These are phyloP conservation scores for Penicillium verrucosum DNA, from an alignment of 2,329 filamentous ascomycete species.

Conservation along the genomic window DNA sequence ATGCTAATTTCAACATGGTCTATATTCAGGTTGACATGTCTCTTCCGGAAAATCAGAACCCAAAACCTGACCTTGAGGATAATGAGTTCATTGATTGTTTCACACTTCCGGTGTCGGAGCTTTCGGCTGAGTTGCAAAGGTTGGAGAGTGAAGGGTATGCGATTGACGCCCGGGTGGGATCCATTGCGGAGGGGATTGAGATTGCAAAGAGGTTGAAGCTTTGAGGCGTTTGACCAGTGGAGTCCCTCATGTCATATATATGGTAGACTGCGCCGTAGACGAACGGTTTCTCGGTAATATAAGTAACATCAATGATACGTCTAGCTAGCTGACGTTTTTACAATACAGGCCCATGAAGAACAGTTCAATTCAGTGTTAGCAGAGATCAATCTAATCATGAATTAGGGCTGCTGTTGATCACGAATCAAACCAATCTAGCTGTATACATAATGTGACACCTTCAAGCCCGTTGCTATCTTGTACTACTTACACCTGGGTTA, in stretches of 20 bases:
- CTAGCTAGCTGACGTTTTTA: background rate
- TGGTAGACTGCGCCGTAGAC: background rate
- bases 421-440: background rate
- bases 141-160: slow-evolving; percentile 69
- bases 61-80: slow-evolving; percentile 67
- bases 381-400: background rate
- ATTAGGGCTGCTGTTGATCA: background rate
- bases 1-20: slow-evolving; percentile 53
- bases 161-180: slow-evolving; percentile 74
- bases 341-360: too few species aligned
- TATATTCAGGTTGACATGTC: slow-evolving; percentile 70
- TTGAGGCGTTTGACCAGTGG: background rate
- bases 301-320: background rate
- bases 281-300: background rate
- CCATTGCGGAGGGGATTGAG: slow-evolving; percentile 73
- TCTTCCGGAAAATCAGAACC: slow-evolving; percentile 64
- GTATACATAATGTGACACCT: background rate
- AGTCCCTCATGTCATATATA: background rate
- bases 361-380: background rate
- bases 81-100: slow-evolving; percentile 81
- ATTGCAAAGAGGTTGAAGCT: slow-evolving; percentile 55
- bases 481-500: background rate
- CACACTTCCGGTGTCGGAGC: slow-evolving; percentile 58
- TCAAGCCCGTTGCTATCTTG: background rate
- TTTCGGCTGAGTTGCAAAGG: slow-evolving; percentile 64